These are phyloP conservation scores for Penicillium paradoxum DNA, from an alignment of 495 filamentous ascomycete species.

Conservation along the genomic window DNA sequence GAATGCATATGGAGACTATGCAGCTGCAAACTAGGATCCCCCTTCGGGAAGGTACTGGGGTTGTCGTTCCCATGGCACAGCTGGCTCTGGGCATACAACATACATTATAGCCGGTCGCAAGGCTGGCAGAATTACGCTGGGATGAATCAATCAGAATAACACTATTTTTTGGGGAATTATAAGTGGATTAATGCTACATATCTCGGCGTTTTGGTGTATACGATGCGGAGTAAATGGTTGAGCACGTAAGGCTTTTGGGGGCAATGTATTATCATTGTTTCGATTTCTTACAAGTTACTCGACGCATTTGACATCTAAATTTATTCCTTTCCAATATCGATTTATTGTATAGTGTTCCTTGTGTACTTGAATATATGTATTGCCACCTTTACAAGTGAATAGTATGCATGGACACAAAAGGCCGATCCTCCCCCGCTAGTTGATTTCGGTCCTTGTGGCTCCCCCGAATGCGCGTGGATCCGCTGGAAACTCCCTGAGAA, in stretches of 20 bases:
- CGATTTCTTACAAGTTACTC: background rate
- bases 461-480: constrained; percentile 13
- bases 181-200: background rate
- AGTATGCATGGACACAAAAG: background rate
- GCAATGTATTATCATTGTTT: background rate
- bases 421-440: constrained; percentile 13
- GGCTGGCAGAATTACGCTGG: background rate
- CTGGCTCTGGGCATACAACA: constrained; percentile 8
- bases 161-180: background rate
- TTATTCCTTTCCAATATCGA: background rate
- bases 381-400: background rate
- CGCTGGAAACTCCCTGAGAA: constrained; percentile 8
- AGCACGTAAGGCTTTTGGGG: background rate
- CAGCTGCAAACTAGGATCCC: background rate
- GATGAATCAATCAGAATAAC: background rate
- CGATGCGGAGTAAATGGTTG: background rate
- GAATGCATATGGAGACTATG: constrained; percentile 29
- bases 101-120: background rate
- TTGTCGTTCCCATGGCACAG: constrained; percentile 9
- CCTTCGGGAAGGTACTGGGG: background rate
- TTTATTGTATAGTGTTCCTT: background rate
- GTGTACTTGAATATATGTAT: background rate
- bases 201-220: constrained; percentile 1
- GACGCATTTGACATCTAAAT: too few relatives aligned
- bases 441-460: constrained; percentile 4